These are phyloP conservation scores for Hericium alpestre DNA, from an alignment of 768 basidiomycete species.

Conservation along the genomic window DNA sequence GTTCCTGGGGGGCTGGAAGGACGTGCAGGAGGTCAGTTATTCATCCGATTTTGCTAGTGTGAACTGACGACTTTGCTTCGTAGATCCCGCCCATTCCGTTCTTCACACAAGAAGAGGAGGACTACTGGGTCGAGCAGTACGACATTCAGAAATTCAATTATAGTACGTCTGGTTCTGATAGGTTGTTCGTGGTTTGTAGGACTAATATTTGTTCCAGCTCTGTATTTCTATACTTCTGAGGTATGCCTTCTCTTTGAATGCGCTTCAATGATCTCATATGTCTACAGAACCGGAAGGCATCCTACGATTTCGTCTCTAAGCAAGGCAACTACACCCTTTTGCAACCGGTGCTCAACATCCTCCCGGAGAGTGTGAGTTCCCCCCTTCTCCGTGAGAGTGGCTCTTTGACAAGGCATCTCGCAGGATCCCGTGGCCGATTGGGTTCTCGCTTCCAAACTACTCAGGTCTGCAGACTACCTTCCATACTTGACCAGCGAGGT, in stretches of 20 bases:
- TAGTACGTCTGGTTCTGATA: constrained; percentile 32
- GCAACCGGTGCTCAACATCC: constrained; percentile 30
- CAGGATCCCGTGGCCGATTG: constrained; percentile 40
- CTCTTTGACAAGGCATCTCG: not conserved
- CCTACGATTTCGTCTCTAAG: constrained; percentile 26
- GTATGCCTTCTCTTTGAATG: constrained; percentile 21
- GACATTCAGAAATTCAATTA: constrained; percentile 44
- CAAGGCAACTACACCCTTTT: constrained; percentile 35
- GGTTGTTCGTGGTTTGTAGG: not conserved
- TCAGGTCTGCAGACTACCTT: constrained; percentile 22
- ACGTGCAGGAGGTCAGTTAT: constrained; percentile 11
- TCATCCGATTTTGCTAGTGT: not conserved
- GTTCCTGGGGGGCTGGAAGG: constrained; percentile 44
- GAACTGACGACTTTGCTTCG: not conserved
- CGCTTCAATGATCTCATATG: not conserved
- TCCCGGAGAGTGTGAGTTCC: constrained; percentile 27
- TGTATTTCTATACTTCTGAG: constrained; percentile 54
- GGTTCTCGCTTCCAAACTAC: constrained; percentile 19
- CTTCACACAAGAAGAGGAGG: constrained; percentile 50
- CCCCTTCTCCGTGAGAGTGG: not conserved
- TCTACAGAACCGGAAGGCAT: constrained; percentile 27
- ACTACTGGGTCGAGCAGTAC: constrained; percentile 61
- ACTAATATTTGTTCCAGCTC: constrained; percentile 26
- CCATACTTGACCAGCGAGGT: constrained; percentile 27
- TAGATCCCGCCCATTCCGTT: constrained; percentile 56